phyloP scores from a whole-genome alignment of 192 early-diverging fungal species.

The Helicostylum pulchrum region DNA sequence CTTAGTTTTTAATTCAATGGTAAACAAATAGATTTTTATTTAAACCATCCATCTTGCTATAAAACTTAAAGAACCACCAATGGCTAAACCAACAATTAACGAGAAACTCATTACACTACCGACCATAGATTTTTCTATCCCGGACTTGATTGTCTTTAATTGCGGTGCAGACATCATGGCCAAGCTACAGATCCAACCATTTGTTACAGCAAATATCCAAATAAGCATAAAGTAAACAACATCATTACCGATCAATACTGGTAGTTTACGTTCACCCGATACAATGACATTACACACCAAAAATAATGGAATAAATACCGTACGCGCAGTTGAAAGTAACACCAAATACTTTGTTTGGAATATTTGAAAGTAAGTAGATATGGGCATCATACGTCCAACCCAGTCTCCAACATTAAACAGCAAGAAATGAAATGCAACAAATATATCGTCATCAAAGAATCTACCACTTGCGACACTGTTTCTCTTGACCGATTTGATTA shows the following conservation, averaged over 20 bases:
- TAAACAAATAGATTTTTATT: background rate
- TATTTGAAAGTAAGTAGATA: constrained; percentile 47
- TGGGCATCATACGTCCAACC: constrained; percentile 54
- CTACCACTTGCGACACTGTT: background rate
- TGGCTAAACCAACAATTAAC: constrained; percentile 60
- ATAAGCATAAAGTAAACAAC: constrained; percentile 51
- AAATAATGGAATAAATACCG: constrained; percentile 66
- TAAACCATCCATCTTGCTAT: constrained; percentile 38
- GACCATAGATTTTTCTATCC: constrained; percentile 41
- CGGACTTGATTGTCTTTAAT: constrained; percentile 26
- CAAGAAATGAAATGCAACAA: constrained; percentile 74
- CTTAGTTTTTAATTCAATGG: too few species aligned
- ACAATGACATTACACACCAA: constrained; percentile 32
- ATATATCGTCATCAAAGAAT: constrained; percentile 48
- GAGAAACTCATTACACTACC: constrained; percentile 68
- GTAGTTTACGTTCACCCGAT: constrained; percentile 18
- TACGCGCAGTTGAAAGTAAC: constrained; percentile 44
- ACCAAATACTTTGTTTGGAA: constrained; percentile 44
- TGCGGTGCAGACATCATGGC: constrained; percentile 61
- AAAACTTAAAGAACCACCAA: constrained; percentile 63
- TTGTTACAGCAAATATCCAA: constrained; percentile 59
- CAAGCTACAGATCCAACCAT: constrained; percentile 63
- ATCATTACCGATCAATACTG: constrained; percentile 44
- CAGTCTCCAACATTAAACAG: constrained; percentile 72
- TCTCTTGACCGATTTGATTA: constrained; percentile 49